Percentiles rank a stretch among this genome's conserved stretches.
phyloP scores from a whole-genome alignment of 805 yeast genomes.

The Komagataella pseudopastoris region DNA sequence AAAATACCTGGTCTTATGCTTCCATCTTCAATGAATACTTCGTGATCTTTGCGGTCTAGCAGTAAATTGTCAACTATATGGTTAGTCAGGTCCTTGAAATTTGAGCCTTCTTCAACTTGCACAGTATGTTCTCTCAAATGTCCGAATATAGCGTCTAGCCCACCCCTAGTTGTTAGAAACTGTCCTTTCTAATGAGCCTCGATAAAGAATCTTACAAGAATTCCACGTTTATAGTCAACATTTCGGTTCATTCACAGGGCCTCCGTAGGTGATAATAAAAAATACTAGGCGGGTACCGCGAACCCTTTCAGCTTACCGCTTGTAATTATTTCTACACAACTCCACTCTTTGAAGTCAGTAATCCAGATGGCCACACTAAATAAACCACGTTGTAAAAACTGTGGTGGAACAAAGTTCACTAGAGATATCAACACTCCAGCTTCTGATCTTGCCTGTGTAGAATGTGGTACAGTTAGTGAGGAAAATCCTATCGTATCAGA shows the following conservation, averaged over 20 bases:
- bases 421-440: conserved; percentile 45
- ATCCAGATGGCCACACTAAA: neutral
- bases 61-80: conserved; percentile 42
- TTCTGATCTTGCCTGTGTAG: conserved; percentile 65
- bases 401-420: conserved; percentile 40
- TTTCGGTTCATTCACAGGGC: neutral
- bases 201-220: neutral
- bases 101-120: conserved; percentile 24
- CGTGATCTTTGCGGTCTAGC: conserved; percentile 45
- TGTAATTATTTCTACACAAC: neutral
- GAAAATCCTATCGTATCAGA: conserved; percentile 94
- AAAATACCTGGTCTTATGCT: conserved; percentile 84
- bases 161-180: conserved; percentile 34
- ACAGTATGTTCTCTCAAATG: conserved; percentile 42
- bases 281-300: neutral
- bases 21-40: conserved; percentile 71
- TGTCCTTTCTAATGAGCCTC: neutral
- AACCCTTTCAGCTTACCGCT: neutral
- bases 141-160: conserved; percentile 68
- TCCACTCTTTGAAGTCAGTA: neutral
- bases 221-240: neutral
- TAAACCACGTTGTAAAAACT: conserved; percentile 21
- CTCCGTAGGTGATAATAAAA: neutral
- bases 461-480: conserved; percentile 80
- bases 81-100: conserved; percentile 34